These are phyloP conservation scores for Mycena galericulata DNA, from an alignment of 768 basidiomycete species.

Conservation along the genomic window DNA sequence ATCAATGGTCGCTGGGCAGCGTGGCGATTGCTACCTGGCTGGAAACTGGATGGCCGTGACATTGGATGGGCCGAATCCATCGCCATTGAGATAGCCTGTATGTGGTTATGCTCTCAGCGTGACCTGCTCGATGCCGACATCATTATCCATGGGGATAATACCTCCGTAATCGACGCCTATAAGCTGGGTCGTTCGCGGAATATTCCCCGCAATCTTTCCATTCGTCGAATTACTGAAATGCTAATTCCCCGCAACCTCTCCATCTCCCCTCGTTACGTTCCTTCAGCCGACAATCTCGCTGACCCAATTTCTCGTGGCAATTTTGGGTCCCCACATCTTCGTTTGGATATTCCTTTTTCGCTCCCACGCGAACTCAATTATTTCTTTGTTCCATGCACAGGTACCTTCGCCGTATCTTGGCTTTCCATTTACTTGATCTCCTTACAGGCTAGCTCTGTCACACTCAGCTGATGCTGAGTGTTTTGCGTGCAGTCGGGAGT, in stretches of 20 bases:
- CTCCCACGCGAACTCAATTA: slow-evolving; percentile 32
- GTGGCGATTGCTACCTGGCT: slow-evolving; percentile 3
- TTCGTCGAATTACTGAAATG: slow-evolving; percentile 1
- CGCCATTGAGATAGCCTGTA: not conserved
- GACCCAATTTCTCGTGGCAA: slow-evolving; percentile 44
- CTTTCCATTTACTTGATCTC: slow-evolving; percentile 2
- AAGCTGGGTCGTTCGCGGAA: too few species aligned
- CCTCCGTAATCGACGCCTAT: too few species aligned
- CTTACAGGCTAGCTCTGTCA: not conserved
- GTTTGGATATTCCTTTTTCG: slow-evolving; percentile 10
- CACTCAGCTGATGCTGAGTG: slow-evolving; percentile 15
- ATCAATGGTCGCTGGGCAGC: slow-evolving; percentile 1
- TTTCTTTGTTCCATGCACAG: slow-evolving; percentile 26
- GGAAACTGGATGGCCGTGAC: slow-evolving; percentile 4
- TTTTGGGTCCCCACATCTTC: slow-evolving; percentile 12
- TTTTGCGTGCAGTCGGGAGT: slow-evolving; percentile 4
- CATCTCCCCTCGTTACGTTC: slow-evolving; percentile 37
- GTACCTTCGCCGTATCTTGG: not conserved
- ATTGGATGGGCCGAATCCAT: slow-evolving; percentile 19
- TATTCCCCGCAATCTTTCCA: slow-evolving; percentile 29
- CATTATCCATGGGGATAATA: too few species aligned
- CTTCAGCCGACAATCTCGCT: slow-evolving; percentile 45
- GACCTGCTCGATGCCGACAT: not conserved
- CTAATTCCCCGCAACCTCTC: not conserved
- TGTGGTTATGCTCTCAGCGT: not conserved